phyloP scores from a whole-genome alignment of 441 rosid genomes.

The Arabidopsis lyrata region DNA sequence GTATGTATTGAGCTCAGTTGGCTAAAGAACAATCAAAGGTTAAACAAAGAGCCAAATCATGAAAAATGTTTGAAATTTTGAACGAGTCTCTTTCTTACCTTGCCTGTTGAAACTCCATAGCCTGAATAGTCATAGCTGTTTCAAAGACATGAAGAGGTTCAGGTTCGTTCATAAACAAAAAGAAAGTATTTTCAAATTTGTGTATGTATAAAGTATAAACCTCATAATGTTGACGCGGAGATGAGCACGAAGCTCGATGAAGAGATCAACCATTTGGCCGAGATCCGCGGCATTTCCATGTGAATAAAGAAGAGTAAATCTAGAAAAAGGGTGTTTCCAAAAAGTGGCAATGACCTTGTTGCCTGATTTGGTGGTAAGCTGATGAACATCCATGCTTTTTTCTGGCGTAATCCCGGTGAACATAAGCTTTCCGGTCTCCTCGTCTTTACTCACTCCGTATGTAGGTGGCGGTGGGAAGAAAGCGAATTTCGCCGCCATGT shows the following conservation, averaged over 20 bases:
- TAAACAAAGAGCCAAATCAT: not conserved
- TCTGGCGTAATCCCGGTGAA: constrained; percentile 74
- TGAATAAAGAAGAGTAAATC: constrained; percentile 85
- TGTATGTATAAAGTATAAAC: constrained; percentile 48
- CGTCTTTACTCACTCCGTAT: constrained; percentile 66
- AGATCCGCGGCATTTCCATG: constrained; percentile 97
- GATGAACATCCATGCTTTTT: constrained; percentile 78
- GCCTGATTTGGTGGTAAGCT: constrained; percentile 77
- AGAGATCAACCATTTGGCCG: constrained; percentile 90
- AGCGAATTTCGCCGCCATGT: constrained; percentile 91
- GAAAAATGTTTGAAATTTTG: not conserved
- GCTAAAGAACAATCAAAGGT: constrained; percentile 53
- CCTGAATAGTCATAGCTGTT: constrained; percentile 97
- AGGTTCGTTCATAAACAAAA: not conserved
- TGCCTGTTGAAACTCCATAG: constrained; percentile 92
- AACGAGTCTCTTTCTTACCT: constrained; percentile 52
- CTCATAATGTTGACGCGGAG: constrained; percentile 88
- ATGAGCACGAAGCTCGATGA: constrained; percentile 90
- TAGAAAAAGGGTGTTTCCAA: constrained; percentile 90
- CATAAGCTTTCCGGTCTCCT: constrained; percentile 63
- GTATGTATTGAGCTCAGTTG: constrained; percentile 86
- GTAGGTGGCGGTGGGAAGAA: constrained; percentile 94
- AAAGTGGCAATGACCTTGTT: constrained; percentile 80
- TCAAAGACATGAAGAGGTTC: not conserved
- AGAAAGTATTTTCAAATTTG: not conserved